Base-by-base conservation (phyloP, 352 stramenopile genomes). In the Pythium dissimile region DNA sequence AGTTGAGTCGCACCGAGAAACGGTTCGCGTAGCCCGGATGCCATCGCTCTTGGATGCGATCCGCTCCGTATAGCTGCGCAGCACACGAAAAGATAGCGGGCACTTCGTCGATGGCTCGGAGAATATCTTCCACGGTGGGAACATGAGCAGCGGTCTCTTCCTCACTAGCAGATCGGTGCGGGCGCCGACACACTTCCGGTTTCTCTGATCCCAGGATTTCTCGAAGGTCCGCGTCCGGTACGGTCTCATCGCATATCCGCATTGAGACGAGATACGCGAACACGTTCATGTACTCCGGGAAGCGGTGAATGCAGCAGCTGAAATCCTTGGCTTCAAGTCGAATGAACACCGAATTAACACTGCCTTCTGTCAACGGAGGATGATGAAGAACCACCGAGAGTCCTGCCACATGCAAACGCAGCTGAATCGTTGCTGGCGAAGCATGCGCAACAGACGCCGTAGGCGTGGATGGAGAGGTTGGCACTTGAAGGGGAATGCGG, bases 21-120 rank as follows among this genome's bases (percentile, higher is more conserved):
- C 82, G 72, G 37, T 78, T 91, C 45, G 73, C 78, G 37, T 91
- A 94, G 1, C 85, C 85, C 51, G 85, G 85, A 49, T 94, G 85
- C 85, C 85, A 94, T 7, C 53, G 26, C 63, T 93, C 76, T 51
- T 94, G 83, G 16, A 94, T 92, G 6, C 66, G 63, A 62, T 93
- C 72, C 0, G 78, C 79, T 7, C 85, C 85, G 42, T 88, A 94
- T 28, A 86, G 79, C 35, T 93, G 78, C 0, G 71, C 77, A n/a
- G 75, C 76, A 43, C 79, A 88, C 4, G 85, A 86, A 59, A 94
- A 89, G 3, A 94, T 80, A 1, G 83, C 83, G 24, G 75, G 76
- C 2, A 88, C 71, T 32, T 59, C 43, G 28, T 93, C 66, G 16
- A 91, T 57, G 20, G 70, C 55, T 9, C 72, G 51, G 12, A 91